Evolutionary conservation across 2,329 filamentous ascomycete species (phyloP).

Genomic region (Pyrenophora teres): DNA sequence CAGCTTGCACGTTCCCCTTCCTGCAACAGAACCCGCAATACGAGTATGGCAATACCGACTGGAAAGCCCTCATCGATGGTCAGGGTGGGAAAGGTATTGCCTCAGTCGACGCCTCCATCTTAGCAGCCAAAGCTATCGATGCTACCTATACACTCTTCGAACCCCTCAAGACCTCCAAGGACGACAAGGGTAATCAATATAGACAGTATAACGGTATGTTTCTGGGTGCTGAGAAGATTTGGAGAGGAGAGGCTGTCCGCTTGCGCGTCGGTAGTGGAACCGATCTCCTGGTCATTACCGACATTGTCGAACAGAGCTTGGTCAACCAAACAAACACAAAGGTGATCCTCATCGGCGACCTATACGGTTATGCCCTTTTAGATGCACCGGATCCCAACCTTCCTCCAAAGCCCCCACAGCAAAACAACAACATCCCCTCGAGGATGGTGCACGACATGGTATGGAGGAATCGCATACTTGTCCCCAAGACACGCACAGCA

Average conservation of each 20-base stretch:
- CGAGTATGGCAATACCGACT: constrained; percentile 57
- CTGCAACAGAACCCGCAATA: constrained; percentile 50
- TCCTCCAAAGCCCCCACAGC: constrained; percentile 44
- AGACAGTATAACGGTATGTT: constrained; percentile 60
- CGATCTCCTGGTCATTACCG: constrained; percentile 56
- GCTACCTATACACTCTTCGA: constrained; percentile 60
- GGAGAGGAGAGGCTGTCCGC: constrained; percentile 63
- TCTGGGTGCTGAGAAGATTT: constrained; percentile 64
- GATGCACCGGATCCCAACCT: constrained; percentile 32
- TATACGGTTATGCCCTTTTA: constrained; percentile 55
- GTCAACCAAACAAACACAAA: constrained; percentile 30
- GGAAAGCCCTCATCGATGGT: constrained; percentile 52
- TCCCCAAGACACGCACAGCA: constrained; percentile 41
- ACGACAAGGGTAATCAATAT: constrained; percentile 49
- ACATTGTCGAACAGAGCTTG: constrained; percentile 49
- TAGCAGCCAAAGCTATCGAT: constrained; percentile 62
- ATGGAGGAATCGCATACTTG: constrained; percentile 53
- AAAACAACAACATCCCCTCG: constrained; percentile 53
- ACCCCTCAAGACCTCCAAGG: constrained; percentile 46
- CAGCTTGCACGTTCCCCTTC: constrained; percentile 53
- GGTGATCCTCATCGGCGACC: constrained; percentile 55
- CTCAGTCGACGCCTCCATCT: constrained; percentile 62
- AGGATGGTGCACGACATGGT: constrained; percentile 59
- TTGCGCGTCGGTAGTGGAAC: constrained; percentile 52
- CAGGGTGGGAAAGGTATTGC: constrained; percentile 55